Evolutionary conservation across 2,329 filamentous ascomycete genomes (phyloP), one percentile per base, ranked within the genome.

Genomic region (Cercospora citrullina): DNA sequence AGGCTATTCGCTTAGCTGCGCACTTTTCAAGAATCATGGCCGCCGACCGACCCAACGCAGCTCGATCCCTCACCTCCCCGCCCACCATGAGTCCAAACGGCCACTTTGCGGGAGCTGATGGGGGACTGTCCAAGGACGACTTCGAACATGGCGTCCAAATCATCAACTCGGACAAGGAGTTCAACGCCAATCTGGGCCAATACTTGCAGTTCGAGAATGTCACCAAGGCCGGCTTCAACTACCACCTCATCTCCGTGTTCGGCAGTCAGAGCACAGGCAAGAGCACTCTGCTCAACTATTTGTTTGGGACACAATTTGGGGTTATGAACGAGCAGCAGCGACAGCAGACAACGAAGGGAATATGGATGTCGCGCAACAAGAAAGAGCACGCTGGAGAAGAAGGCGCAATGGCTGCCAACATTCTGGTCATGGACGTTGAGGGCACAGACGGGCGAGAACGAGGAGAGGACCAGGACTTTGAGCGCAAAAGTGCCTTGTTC

Each of bases 331-430:
- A 99, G 85, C 86, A 89, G 70, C 93, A 97, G 80, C 89, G 95
- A 72, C 90, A 93, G 70, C 95, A 99, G 85, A 99, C 95, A 0
- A 99, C 95, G 55, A 99, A 98, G 84, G 95, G 95, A 78, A 99
- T 99, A 79, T 99, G 95, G 95, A 91, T 99, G 90, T 96, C 94
- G 72, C 96, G 97, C 84, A 98, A 98, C 82, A 97, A 96, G 84
- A 83, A 84, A 30, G 79, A 81, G 63, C 79, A 81, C 53, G 79
- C 77, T 73, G 80, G 83, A 62, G 80, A 81, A 72, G 66, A 71
- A 31, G 62, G 62, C 30, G 84, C 84, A 72, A 97, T 98, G 93
- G 94, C 94, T 64, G 93, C 97, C 76, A 99, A 99, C 80, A 97
- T 99, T 75, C 84, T 99, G 71, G 95, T 99, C 74, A 99, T 99